Evolutionary conservation across 139 green algal genomes (phyloP).

Genomic region (Micractinium sp.): DNA sequence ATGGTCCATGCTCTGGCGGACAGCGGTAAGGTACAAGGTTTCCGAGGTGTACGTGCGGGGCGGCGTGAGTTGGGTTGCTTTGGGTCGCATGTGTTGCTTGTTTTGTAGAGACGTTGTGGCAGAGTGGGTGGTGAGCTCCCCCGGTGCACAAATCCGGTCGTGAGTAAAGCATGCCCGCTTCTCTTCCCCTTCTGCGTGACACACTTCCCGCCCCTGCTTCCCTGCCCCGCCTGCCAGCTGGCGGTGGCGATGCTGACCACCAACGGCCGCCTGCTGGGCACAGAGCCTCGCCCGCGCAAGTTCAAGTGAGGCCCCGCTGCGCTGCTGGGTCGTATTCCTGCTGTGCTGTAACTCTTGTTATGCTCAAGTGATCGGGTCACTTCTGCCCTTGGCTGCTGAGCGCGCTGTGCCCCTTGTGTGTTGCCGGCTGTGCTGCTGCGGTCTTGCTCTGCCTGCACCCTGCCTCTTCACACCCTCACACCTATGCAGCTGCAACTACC

Average conservation of each 20-base stretch:
- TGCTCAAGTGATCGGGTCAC: no score
- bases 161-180: neutral
- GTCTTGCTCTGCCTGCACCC: no score
- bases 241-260: slow-evolving; percentile 70
- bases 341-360: no score
- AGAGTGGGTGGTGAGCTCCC: neutral
- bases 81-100: neutral
- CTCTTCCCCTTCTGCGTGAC: neutral
- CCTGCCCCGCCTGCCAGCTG: slow-evolving; percentile 45
- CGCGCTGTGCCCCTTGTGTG: no score
- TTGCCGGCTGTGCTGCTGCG: no score
- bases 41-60: no score
- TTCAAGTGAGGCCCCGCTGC: slow-evolving; percentile 66
- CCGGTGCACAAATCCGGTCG: neutral
- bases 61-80: neutral
- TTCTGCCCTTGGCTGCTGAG: no score
- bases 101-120: neutral
- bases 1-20: no score
- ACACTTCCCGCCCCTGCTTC: neutral
- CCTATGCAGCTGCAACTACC: no score
- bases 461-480: no score
- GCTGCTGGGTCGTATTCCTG: neutral
- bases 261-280: slow-evolving; percentile 74
- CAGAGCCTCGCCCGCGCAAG: slow-evolving; percentile 68
- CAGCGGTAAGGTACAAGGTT: no score